A percentile compares a stretch with the other conserved stretches of the same genome.
These are phyloP conservation scores for Leccinum truebloodii DNA, from an alignment of 768 basidiomycete species.

Conservation along the genomic window DNA sequence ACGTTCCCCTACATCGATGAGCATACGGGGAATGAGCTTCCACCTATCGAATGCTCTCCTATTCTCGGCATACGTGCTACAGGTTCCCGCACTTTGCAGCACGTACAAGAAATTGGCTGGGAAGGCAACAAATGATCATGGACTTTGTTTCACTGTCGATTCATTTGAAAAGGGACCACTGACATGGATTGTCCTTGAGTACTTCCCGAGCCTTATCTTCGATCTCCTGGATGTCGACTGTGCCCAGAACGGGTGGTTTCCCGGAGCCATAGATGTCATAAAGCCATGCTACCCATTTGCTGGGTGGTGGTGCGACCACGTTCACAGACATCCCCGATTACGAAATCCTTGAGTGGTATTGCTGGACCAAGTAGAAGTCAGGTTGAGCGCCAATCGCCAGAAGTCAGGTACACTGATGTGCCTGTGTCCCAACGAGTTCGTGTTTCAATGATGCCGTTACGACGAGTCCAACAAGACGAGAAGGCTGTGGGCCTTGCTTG, in stretches of 20 bases:
- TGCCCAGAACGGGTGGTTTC: conserved; percentile 43
- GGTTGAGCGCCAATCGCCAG: not conserved
- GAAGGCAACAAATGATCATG: not conserved
- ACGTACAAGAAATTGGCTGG: conserved; percentile 70
- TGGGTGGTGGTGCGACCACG: conserved; percentile 22
- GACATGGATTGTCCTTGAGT: conserved; percentile 57
- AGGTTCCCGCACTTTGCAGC: conserved; percentile 67
- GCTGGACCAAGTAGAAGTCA: not conserved
- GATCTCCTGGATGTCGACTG: conserved; percentile 62
- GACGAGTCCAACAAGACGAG: not conserved
- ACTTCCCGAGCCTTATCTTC: conserved; percentile 63
- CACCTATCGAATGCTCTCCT: conserved; percentile 55
- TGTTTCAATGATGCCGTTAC: not conserved
- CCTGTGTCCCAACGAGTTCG: not conserved
- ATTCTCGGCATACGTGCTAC: conserved; percentile 65
- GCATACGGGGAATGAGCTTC: conserved; percentile 56
- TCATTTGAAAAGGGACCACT: conserved; percentile 8
- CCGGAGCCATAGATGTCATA: conserved; percentile 25
- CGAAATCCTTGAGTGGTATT: not conserved
- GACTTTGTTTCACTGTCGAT: not conserved
- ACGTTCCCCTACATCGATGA: conserved; percentile 52
- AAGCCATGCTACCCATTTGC: conserved; percentile 24
- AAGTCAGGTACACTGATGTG: not conserved
- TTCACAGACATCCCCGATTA: conserved; percentile 20
- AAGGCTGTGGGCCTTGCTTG: not conserved